Evolutionary conservation across 805 yeast genomes (phyloP), one percentile per base, ranked within the genome.

Genomic region (Metschnikowia cerradonensis): DNA sequence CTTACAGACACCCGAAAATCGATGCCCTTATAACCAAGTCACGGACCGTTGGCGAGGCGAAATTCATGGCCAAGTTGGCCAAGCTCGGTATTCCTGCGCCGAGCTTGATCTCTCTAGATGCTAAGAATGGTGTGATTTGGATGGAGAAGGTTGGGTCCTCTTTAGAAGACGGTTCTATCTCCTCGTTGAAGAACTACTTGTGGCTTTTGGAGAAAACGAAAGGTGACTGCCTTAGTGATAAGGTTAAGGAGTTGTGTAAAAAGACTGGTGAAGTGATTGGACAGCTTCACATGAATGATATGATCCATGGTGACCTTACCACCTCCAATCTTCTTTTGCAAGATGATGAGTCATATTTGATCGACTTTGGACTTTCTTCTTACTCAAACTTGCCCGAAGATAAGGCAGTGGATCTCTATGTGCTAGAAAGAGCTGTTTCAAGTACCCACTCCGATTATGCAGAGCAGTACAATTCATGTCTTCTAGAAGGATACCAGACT

Each of bases 331-430:
- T 90, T 23, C 78, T 94, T 41, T 62, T 91, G 14, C 64, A 67
- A 45, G 53, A 56, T 3, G 53, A 45, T 7, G 59, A 54, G 6
- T 90, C 95, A 0, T 79, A 73, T 33, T 67, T 94, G 56, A 94
- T 94, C 49, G 99, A 94, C 64, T 94, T 94, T 70, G 99, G 99
- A 0, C 74, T 94, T 17, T 87, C 96, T 2, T 82, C 90, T 11
- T 83, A 83, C 51, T 82, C 96, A 0, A 76, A 78, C 1, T 65
- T 90, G 54, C 79, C 87, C 0, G 99, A 94, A 60, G 98, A 92
- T 62, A 90, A 89, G 67, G 98, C 98, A 3, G 99, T 94, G n/a
- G 99, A 94, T 66, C 67, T 94, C 52, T 94, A 94, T 60, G 98
- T 94, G 10, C 69, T 94, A 53, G 99, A 94, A 67, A 75, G 98